Evolutionary conservation across 2,329 filamentous ascomycete genomes (phyloP).

Genomic region (Colletotrichum cordylinicola): DNA sequence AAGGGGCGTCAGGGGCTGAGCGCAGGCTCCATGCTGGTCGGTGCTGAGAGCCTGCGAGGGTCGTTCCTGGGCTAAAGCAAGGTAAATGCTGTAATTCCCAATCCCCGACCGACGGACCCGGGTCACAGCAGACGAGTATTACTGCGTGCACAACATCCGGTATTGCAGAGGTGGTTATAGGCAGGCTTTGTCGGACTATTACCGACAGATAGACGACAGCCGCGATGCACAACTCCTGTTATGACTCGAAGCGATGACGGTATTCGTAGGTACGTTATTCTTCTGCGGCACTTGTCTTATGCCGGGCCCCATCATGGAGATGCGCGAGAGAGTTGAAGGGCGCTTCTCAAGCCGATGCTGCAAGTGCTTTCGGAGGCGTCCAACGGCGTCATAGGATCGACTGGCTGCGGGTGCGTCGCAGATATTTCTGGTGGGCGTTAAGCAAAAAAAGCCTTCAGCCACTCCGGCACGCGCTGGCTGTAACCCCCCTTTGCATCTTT

Average conservation of each 20-base stretch:
- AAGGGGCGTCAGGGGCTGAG: conserved; percentile 7
- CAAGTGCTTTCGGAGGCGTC: not conserved
- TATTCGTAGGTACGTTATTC: not conserved
- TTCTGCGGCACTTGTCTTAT: not conserved
- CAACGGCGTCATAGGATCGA: conserved; percentile 1
- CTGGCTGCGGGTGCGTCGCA: conserved; percentile 1
- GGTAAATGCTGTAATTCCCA: not conserved
- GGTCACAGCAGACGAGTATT: not conserved
- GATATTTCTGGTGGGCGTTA: conserved; percentile 7
- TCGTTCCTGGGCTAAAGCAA: conserved; percentile 11
- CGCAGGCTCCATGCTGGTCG: conserved; percentile 1
- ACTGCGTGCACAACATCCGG: not conserved
- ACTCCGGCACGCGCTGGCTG: not conserved
- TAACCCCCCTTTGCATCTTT: not conserved
- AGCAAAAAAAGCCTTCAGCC: not conserved
- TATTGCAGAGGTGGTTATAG: not conserved
- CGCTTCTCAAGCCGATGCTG: not conserved
- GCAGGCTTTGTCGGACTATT: conserved; percentile 4
- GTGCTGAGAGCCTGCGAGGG: not conserved
- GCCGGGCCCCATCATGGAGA: not conserved
- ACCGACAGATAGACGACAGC: not conserved
- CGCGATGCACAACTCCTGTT: not conserved
- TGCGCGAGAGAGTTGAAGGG: not conserved
- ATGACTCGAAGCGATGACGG: not conserved
- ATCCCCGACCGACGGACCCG: not conserved